Conservation (phyloP, 1,284 basidiomycete genomes). For the Boletus semigastroideus region DNA sequence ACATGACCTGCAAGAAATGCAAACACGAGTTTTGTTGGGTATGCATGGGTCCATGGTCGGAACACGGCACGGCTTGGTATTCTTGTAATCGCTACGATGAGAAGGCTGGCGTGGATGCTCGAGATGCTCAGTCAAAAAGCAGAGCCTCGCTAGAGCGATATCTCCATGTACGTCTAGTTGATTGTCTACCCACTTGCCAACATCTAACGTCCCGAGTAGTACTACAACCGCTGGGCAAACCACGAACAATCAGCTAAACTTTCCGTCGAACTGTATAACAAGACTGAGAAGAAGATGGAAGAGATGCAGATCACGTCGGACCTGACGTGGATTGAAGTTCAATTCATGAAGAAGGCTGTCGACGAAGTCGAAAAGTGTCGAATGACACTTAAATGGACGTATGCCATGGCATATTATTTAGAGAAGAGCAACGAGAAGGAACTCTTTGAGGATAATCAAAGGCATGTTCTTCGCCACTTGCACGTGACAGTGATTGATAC, state of each 20-base stretch:
- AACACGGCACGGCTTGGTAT: conserved; percentile 97
- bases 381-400: conserved; percentile 98
- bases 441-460: conserved; percentile 96
- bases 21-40: conserved; percentile 88
- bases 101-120: conserved; percentile 84
- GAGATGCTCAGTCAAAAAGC: conserved; percentile 87
- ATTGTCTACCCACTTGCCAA: background rate
- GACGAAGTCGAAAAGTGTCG: conserved; percentile 89
- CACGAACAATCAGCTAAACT: conserved; percentile 98
- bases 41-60: conserved; percentile 93
- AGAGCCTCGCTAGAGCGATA: conserved; percentile 92
- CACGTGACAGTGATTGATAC: background rate
- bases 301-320: conserved; percentile 94
- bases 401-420: conserved; percentile 98
- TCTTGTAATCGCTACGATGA: conserved; percentile 98
- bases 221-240: conserved; percentile 98
- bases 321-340: conserved; percentile 97
- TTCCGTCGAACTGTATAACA: conserved; percentile 87
- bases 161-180: conserved; percentile 72
- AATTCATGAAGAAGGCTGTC: conserved; percentile 98
- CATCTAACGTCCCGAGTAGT: conserved; percentile 47
- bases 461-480: conserved; percentile 42
- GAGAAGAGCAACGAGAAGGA: conserved; percentile 91
- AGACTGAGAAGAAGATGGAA: conserved; percentile 99
- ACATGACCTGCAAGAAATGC: conserved; percentile 99